Evolutionary conservation across 2,329 filamentous ascomycete species (phyloP).

Genomic region (Fusarium pseudoanthophilum): DNA sequence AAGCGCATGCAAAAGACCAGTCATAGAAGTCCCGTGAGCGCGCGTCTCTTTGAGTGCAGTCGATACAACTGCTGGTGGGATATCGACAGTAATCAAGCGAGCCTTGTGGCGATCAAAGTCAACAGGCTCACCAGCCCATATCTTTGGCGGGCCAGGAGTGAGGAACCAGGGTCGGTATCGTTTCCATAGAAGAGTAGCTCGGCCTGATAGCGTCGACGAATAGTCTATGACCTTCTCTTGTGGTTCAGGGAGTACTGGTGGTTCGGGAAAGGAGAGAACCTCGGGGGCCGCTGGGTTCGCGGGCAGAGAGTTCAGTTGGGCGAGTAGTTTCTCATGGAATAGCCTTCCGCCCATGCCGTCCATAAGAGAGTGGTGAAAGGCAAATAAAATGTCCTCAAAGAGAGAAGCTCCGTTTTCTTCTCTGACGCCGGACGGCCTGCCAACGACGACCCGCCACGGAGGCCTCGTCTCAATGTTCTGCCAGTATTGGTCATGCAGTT

Average conservation of each 20-base stretch:
- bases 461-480: constrained; percentile 53
- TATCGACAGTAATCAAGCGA: constrained; percentile 51
- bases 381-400: constrained; percentile 57
- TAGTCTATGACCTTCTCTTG: constrained; percentile 57
- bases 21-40: constrained; percentile 57
- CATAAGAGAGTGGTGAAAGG: constrained; percentile 63
- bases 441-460: constrained; percentile 60
- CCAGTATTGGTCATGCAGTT: constrained; percentile 56
- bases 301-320: constrained; percentile 51
- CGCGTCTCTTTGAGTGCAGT: constrained; percentile 55
- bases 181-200: constrained; percentile 52
- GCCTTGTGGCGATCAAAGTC: constrained; percentile 50
- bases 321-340: constrained; percentile 61
- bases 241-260: constrained; percentile 49
- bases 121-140: constrained; percentile 55
- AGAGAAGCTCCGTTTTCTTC: neutral
- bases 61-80: constrained; percentile 46
- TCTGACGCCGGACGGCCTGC: constrained; percentile 34
- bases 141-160: constrained; percentile 35
- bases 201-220: constrained; percentile 54
- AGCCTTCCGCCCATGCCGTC: constrained; percentile 61
- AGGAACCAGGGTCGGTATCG: constrained; percentile 55
- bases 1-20: constrained; percentile 60
- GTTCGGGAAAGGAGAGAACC: constrained; percentile 43
- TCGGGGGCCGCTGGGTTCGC: neutral